Base-by-base conservation (phyloP, 805 yeast species). In the Phaffomyces opuntiae region DNA sequence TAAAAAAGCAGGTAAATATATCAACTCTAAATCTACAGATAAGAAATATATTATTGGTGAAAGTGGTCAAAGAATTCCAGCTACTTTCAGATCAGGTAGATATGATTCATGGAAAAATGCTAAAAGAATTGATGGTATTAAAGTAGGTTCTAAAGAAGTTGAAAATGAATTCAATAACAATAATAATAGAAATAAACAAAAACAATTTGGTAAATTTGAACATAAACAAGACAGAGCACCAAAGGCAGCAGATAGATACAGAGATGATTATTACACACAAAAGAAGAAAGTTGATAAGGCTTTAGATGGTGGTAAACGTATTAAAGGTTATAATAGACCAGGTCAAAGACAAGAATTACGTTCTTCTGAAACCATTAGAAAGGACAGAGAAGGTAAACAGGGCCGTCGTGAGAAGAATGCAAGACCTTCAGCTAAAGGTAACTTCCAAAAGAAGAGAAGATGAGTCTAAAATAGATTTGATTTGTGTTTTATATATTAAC, bases 31-130 rank as follows among this genome's bases (percentile, higher is more conserved):
- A 57, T 87, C 93, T 51, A 70, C 82, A 19, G 95, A 87, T 59
- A 78, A 83, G 66, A 90, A 87, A 67, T 91, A 74, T 66, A 93
- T 93, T 57, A 83, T 88, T 52, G 95, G 98, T 50, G 99, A 93
- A 64, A 83, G 87, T 64, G 99, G 99, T 8, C 89, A 84, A 56
- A 79, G 78, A 61, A 79, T 93, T 41, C 96, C 98, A 7, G 98
- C 99, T 1, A 75, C 93, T 13, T 88, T 81, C 68, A 76, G 87
- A 60, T 81, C 95, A 3, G 99, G 99, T 39, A 80, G 87, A 53
- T 93, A 80, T 59, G 98, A 90, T 45, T 83, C 82, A 38, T 93
- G 99, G 99, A 85, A 85, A 61, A 74, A 80, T 52, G 78, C 80
- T 35, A 77, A 88, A 63, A 78, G 75, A 53, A 59, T 79, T 39